These are phyloP conservation scores for Crithidia sp. DNA, from an alignment of 208 protist species.

Conservation along the genomic window DNA sequence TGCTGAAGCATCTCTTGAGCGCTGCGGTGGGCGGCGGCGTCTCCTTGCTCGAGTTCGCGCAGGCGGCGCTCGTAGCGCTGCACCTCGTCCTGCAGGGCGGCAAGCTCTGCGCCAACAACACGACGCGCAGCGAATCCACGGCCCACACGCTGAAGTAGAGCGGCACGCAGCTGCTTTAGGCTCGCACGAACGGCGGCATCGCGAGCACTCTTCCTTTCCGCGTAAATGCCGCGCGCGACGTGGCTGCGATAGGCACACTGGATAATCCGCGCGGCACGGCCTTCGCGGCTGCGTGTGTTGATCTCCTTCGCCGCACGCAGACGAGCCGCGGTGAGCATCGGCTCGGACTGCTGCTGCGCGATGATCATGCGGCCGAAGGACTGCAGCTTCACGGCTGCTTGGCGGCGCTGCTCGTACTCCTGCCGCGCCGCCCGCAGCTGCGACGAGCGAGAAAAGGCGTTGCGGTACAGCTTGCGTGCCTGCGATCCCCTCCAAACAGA, in stretches of 20 bases:
- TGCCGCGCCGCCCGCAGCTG: slow-evolving; percentile 44
- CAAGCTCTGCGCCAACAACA: slow-evolving; percentile 32
- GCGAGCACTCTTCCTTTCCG: slow-evolving; percentile 21
- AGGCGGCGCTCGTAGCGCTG: slow-evolving; percentile 45
- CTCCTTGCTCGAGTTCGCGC: slow-evolving; percentile 28
- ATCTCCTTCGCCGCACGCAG: slow-evolving; percentile 61
- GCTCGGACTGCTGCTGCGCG: slow-evolving; percentile 31
- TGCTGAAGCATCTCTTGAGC: slow-evolving; percentile 4
- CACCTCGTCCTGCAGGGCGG: slow-evolving; percentile 42
- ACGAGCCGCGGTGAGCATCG: slow-evolving; percentile 53
- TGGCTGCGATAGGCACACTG: slow-evolving; percentile 70
- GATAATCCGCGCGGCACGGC: slow-evolving; percentile 54
- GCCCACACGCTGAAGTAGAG: slow-evolving; percentile 60
- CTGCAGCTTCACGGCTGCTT: slow-evolving; percentile 74
- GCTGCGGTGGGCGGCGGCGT: slow-evolving; percentile 15
- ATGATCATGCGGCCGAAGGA: slow-evolving; percentile 76
- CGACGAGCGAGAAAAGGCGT: slow-evolving; percentile 31
- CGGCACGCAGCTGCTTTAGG: neutral
- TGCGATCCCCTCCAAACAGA: slow-evolving; percentile 56
- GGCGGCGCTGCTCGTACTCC: slow-evolving; percentile 50
- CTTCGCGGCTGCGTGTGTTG: slow-evolving; percentile 28
- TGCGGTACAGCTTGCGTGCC: slow-evolving; percentile 32
- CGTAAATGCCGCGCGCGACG: slow-evolving; percentile 40
- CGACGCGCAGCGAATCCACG: slow-evolving; percentile 60
- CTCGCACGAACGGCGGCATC: slow-evolving; percentile 1